Conservation (phyloP, 495 filamentous ascomycete species). For the Zalerion maritima region DNA sequence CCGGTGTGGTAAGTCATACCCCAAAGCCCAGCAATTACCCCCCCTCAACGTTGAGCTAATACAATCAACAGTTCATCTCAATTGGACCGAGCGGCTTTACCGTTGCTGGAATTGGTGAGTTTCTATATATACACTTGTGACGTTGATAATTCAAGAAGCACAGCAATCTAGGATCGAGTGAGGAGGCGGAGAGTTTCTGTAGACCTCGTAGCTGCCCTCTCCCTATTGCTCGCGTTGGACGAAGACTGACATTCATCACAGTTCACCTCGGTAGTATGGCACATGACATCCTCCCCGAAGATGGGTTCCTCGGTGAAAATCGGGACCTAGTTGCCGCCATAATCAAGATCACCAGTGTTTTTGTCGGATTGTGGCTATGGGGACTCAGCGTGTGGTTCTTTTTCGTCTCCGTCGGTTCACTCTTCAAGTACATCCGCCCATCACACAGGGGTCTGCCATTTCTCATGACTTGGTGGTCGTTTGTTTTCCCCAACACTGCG, state of each 20-base stretch:
- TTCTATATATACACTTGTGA: not conserved
- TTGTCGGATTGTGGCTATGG: conserved; percentile 66
- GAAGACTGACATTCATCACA: conserved; percentile 4
- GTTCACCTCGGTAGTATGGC: conserved; percentile 29
- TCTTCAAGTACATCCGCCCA: conserved; percentile 52
- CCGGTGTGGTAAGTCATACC: conserved; percentile 43
- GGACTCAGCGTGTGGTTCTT: conserved; percentile 80
- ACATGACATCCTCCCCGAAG: conserved; percentile 21
- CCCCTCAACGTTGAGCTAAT: conserved; percentile 1
- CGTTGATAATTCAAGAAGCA: not conserved
- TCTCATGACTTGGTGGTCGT: conserved; percentile 81
- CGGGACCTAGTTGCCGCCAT: conserved; percentile 24
- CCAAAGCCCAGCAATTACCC: not conserved
- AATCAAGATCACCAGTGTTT: conserved; percentile 24
- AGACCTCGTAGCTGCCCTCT: no score
- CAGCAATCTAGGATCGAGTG: no score
- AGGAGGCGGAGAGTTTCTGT: no score
- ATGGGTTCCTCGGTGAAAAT: conserved; percentile 19
- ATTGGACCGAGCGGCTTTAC: conserved; percentile 74
- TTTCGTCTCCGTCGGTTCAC: conserved; percentile 58
- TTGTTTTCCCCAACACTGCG: conserved; percentile 77
- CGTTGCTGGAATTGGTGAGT: conserved; percentile 42
- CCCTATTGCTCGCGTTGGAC: no score
- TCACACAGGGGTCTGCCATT: conserved; percentile 46
- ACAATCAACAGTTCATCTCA: conserved; percentile 43